These are phyloP conservation scores for Gentiana straminea DNA, from an alignment of 257 asterid genomes.

Conservation along the genomic window DNA sequence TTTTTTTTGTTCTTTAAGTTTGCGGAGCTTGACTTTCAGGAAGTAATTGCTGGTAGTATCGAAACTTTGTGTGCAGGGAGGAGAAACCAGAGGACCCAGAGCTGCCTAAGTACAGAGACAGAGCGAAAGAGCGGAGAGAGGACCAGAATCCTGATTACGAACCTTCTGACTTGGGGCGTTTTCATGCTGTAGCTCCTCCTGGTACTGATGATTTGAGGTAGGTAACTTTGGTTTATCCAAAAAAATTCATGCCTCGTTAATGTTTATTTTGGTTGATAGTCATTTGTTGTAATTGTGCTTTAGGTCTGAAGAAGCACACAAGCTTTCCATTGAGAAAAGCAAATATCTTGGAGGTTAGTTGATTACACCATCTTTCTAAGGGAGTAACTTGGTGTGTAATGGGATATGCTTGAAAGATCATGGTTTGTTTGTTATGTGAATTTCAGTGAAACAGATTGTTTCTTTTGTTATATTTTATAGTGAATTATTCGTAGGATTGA, in stretches of 20 bases:
- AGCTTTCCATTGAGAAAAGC: slow-evolving; percentile 97
- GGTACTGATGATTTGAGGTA: slow-evolving; percentile 73
- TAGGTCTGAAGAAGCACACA: slow-evolving; percentile 89
- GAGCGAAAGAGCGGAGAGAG: slow-evolving; percentile 95
- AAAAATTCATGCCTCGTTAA: neutral
- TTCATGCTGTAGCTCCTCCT: slow-evolving; percentile 98
- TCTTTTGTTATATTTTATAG: no score
- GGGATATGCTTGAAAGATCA: no score
- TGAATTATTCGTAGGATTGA: no score
- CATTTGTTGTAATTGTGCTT: slow-evolving; percentile 6
- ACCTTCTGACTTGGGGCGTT: slow-evolving; percentile 66
- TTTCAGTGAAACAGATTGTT: no score
- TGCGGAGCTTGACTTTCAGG: neutral
- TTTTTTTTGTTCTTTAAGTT: neutral
- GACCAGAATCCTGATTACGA: slow-evolving; percentile 97
- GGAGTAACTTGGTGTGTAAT: neutral
- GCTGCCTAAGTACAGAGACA: slow-evolving; percentile 74
- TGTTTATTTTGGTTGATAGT: slow-evolving; percentile 1
- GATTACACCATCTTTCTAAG: neutral
- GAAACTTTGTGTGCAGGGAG: slow-evolving; percentile 33
- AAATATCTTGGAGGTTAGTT: slow-evolving; percentile 93
- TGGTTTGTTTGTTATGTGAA: no score
- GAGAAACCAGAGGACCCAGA: slow-evolving; percentile 87
- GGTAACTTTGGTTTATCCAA: slow-evolving; percentile 1
- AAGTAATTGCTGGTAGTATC: neutral